A percentile compares a stretch with the other conserved stretches of the same genome.
Evolutionary conservation across 202 grass and related monocot species (phyloP).

Genomic region (Eragrostis tef): DNA sequence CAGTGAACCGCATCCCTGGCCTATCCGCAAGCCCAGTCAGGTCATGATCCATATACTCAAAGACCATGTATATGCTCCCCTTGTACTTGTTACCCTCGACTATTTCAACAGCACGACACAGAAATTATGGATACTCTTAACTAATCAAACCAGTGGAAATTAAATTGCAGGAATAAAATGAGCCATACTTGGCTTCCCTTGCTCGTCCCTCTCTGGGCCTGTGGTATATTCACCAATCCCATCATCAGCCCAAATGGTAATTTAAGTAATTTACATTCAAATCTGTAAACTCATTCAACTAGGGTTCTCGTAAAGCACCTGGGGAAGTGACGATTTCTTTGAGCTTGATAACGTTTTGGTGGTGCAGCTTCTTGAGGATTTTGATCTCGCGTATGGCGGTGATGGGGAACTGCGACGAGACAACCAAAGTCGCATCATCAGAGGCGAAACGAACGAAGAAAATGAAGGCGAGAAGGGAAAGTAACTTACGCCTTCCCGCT

Average conservation of each 20-base stretch:
- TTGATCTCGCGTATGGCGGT: conserved; percentile 97
- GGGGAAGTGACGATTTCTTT: conserved; percentile 97
- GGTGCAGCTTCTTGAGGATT: conserved; percentile 94
- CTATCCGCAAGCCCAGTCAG: conserved; percentile 80
- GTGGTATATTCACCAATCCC: conserved; percentile 18
- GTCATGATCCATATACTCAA: conserved; percentile 99
- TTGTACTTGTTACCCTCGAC: conserved; percentile 87
- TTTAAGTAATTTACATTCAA: not conserved
- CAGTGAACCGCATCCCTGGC: conserved; percentile 80
- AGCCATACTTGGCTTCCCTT: conserved; percentile 53
- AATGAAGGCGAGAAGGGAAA: not conserved
- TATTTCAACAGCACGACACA: conserved; percentile 41
- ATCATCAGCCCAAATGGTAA: conserved; percentile 13
- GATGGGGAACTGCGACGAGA: conserved; percentile 69
- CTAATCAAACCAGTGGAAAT: conserved; percentile 8
- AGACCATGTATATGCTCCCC: conserved; percentile 94
- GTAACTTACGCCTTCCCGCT: conserved; percentile 78
- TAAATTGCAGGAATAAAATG: conserved; percentile 27
- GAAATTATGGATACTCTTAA: conserved; percentile 13
- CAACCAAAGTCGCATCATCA: not conserved
- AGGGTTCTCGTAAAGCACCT: conserved; percentile 55
- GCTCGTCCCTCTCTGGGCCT: conserved; percentile 58
- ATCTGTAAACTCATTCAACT: not conserved
- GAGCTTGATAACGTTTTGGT: conserved; percentile 89
- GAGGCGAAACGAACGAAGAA: not conserved